Evolutionary conservation across 768 basidiomycete species (phyloP).

Genomic region (Russula emetica): DNA sequence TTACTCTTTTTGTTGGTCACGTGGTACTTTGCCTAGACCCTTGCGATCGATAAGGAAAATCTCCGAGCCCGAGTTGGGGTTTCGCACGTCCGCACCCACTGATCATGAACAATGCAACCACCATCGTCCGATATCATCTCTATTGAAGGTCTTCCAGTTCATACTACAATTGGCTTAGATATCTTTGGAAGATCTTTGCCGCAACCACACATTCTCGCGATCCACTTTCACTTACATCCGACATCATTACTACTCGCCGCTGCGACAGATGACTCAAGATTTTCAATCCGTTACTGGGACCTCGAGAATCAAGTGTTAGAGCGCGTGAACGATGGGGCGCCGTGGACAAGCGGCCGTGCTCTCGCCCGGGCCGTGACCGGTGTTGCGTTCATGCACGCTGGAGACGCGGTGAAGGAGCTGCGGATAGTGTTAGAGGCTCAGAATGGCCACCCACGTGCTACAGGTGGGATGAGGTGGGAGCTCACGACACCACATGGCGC

Average conservation of each 20-base stretch:
- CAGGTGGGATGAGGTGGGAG: conserved; percentile 20
- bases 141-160: conserved; percentile 15
- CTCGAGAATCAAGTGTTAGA: conserved; percentile 17
- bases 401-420: conserved; percentile 15
- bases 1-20: too few species aligned
- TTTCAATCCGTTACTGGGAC: conserved; percentile 22
- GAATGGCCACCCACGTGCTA: conserved; percentile 19
- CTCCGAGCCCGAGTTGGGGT: too few species aligned
- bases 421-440: conserved; percentile 11
- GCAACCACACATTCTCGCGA: conserved; percentile 10
- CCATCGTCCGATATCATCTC: conserved; percentile 22
- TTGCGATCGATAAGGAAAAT: too few species aligned
- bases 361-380: conserved; percentile 17
- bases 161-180: conserved; percentile 8
- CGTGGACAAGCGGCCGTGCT: conserved; percentile 17
- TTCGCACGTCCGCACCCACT: background rate
- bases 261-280: conserved; percentile 19
- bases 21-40: too few species aligned
- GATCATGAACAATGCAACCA: background rate
- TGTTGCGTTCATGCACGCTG: conserved; percentile 17
- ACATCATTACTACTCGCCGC: conserved; percentile 20
- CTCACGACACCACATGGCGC: conserved; percentile 14
- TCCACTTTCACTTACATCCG: conserved; percentile 23
- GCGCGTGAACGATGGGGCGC: conserved; percentile 12
- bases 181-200: background rate